Evolutionary conservation across 2,329 filamentous ascomycete genomes (phyloP).

Genomic region (Aplosporella prunicola): DNA sequence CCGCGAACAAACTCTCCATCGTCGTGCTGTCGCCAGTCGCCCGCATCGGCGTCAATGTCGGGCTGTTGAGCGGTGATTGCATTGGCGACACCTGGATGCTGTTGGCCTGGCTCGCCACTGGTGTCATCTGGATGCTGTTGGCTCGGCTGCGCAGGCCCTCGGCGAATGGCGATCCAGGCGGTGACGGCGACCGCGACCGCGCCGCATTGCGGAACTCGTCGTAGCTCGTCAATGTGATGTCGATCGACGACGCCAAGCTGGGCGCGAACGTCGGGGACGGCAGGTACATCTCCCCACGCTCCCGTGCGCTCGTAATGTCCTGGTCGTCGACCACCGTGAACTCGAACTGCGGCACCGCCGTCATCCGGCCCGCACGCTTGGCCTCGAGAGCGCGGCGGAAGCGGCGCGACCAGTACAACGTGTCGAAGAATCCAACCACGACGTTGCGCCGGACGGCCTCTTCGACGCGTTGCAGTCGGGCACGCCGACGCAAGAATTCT

Average conservation of each 20-base stretch:
- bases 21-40: too few relatives aligned
- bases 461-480: slow-evolving; percentile 84
- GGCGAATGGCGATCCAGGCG: slow-evolving; percentile 11
- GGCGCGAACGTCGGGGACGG: too few relatives aligned
- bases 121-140: slow-evolving; percentile 31
- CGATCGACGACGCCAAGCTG: slow-evolving; percentile 18
- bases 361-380: slow-evolving; percentile 68
- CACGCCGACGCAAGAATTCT: slow-evolving; percentile 84
- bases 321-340: slow-evolving; percentile 80
- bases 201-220: slow-evolving; percentile 18
- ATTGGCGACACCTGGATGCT: slow-evolving; percentile 30
- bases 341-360: slow-evolving; percentile 53
- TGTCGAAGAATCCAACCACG: slow-evolving; percentile 93
- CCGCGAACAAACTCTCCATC: too few relatives aligned
- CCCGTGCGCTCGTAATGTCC: slow-evolving; percentile 37
- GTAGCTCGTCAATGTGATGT: slow-evolving; percentile 19
- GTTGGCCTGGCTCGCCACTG: slow-evolving; percentile 25
- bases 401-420: slow-evolving; percentile 73
- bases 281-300: too few relatives aligned
- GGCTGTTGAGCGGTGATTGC: slow-evolving; percentile 4
- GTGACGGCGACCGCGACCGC: too few relatives aligned
- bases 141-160: slow-evolving; percentile 20
- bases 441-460: slow-evolving; percentile 85
- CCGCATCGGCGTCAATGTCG: slow-evolving; percentile 5
- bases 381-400: slow-evolving; percentile 68